These are phyloP conservation scores for Boletellus emodensis DNA, from an alignment of 768 basidiomycete species.

Conservation along the genomic window DNA sequence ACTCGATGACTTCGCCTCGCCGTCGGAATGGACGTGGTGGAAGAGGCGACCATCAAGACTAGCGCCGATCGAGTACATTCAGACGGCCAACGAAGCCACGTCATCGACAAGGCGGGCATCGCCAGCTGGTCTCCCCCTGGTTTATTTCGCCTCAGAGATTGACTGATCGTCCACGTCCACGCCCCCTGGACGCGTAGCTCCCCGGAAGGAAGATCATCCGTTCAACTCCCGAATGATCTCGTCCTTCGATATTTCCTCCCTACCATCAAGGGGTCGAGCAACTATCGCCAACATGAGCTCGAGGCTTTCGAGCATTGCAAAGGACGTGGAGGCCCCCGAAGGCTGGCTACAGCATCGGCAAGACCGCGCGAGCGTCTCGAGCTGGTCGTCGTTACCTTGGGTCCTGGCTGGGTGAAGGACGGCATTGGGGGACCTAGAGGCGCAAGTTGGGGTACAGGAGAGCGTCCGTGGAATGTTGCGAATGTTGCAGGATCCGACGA, in stretches of 20 bases:
- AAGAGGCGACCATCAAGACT: slow-evolving; percentile 25
- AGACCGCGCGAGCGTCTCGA: slow-evolving; percentile 34
- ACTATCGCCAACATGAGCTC: slow-evolving; percentile 35
- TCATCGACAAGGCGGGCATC: slow-evolving; percentile 38
- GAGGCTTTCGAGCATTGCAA: slow-evolving; percentile 32
- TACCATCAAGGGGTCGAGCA: slow-evolving; percentile 30
- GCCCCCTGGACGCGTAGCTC: slow-evolving; percentile 6
- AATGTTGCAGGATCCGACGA: too few species aligned
- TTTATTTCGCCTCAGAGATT: not conserved
- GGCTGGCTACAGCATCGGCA: slow-evolving; percentile 36
- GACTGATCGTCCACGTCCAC: not conserved
- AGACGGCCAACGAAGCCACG: slow-evolving; percentile 28
- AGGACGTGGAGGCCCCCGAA: slow-evolving; percentile 24
- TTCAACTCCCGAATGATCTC: slow-evolving; percentile 22
- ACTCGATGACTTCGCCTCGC: not conserved
- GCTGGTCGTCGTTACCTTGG: slow-evolving; percentile 29
- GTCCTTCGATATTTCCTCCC: slow-evolving; percentile 33
- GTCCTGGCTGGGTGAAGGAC: slow-evolving; percentile 41
- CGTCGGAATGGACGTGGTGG: slow-evolving; percentile 29
- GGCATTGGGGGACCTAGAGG: slow-evolving; percentile 33
- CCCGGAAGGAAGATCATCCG: slow-evolving; percentile 23
- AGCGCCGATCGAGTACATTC: slow-evolving; percentile 15
- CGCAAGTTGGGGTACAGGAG: slow-evolving; percentile 30
- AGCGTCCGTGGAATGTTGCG: slow-evolving; percentile 23
- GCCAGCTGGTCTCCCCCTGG: slow-evolving; percentile 18